Percentiles rank a stretch among this genome's conserved stretches.
Evolutionary conservation across 306 rosid species (phyloP).

Genomic region (Glycine tomentella): DNA sequence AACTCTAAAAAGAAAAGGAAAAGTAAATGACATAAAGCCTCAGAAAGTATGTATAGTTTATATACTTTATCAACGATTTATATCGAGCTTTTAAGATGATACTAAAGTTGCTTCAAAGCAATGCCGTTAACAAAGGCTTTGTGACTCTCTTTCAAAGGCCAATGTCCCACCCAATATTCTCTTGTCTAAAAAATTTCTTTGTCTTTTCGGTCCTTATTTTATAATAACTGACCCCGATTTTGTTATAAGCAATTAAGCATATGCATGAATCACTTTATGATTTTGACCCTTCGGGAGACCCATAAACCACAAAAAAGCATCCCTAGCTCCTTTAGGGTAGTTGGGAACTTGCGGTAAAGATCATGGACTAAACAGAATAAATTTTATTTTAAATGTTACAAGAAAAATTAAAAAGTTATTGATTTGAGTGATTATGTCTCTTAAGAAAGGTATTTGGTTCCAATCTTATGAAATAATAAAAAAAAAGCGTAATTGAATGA

Average conservation of each 20-base stretch:
- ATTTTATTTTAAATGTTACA: neutral
- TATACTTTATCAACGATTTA: neutral
- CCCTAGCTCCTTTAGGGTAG: neutral
- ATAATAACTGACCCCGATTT: constrained; percentile 37
- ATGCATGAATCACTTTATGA: constrained; percentile 35
- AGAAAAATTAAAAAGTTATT: too few relatives aligned
- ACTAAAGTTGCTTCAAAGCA: constrained; percentile 8
- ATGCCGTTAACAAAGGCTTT: constrained; percentile 44
- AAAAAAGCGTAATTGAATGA: too few relatives aligned
- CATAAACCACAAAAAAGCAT: constrained; percentile 11
- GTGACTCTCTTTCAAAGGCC: constrained; percentile 38
- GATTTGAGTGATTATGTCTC: too few relatives aligned
- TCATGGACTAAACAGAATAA: neutral
- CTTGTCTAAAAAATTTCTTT: constrained; percentile 25
- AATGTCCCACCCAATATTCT: constrained; percentile 42
- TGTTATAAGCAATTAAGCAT: constrained; percentile 45
- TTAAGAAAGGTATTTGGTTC: too few relatives aligned
- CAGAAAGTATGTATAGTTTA: constrained; percentile 10
- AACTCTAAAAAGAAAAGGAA: neutral
- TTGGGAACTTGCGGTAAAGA: neutral
- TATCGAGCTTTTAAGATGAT: neutral
- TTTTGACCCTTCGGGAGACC: constrained; percentile 36
- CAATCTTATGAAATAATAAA: too few relatives aligned
- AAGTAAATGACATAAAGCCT: constrained; percentile 2
- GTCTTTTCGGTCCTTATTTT: constrained; percentile 8